Percentiles rank a stretch among this genome's conserved stretches.
These are phyloP conservation scores for Stenocarpella maydis DNA, from an alignment of 2,329 filamentous ascomycete genomes.

Conservation along the genomic window DNA sequence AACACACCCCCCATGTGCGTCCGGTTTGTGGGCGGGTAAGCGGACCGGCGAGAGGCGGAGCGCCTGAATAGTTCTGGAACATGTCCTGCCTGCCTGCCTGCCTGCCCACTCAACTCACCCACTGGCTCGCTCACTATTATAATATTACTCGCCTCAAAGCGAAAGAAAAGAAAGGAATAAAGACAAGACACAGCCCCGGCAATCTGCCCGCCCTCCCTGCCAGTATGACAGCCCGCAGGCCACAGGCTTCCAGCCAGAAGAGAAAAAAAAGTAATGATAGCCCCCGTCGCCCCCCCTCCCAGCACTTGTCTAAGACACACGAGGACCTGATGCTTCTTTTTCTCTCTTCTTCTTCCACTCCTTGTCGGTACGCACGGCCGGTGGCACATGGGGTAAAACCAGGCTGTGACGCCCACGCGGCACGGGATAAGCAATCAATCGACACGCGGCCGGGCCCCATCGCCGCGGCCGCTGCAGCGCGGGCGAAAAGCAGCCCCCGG, in stretches of 20 bases:
- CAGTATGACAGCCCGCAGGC: neutral
- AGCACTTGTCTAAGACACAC: slow-evolving; percentile 12
- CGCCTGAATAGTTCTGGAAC: neutral
- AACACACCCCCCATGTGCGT: neutral
- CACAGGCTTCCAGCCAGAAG: too few relatives aligned
- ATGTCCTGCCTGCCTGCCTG: too few relatives aligned
- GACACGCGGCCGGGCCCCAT: too few relatives aligned
- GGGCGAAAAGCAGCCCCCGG: too few relatives aligned
- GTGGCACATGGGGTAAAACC: neutral
- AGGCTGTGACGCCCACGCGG: slow-evolving; percentile 3
- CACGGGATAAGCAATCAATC: neutral
- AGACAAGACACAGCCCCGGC: too few relatives aligned
- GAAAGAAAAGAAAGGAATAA: too few relatives aligned
- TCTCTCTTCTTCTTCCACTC: neutral
- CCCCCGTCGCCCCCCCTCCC: neutral
- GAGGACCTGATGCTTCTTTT: slow-evolving; percentile 2
- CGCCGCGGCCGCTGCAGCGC: too few relatives aligned
- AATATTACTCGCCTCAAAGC: neutral
- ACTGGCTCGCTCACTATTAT: too few relatives aligned
- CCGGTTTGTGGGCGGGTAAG: neutral
- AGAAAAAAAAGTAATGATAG: too few relatives aligned
- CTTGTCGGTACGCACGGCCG: neutral
- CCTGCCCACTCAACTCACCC: too few relatives aligned
- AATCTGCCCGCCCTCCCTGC: neutral
- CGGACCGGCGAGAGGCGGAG: neutral